A percentile compares a stretch with the other conserved stretches of the same genome.
Conservation (phyloP, 768 basidiomycete species). For the Hypholoma sublateritium region DNA sequence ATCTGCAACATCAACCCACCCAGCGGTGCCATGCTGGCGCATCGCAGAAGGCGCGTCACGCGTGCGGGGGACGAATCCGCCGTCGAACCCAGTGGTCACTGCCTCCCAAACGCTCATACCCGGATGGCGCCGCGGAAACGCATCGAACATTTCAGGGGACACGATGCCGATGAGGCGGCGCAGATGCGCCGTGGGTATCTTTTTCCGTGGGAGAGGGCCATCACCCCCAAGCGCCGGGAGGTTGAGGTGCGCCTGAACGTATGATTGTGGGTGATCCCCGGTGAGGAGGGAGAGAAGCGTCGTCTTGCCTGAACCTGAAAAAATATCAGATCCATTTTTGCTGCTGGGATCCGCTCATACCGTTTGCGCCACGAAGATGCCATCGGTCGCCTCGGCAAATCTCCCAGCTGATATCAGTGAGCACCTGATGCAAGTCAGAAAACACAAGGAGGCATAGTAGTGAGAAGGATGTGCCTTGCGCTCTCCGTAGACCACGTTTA, state of each 20-base stretch:
- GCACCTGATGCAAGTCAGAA: slow-evolving; percentile 45
- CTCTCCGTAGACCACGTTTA: slow-evolving; percentile 71
- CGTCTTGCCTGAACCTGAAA: slow-evolving; percentile 87
- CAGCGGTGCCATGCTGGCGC: slow-evolving; percentile 44
- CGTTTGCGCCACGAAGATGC: slow-evolving; percentile 90
- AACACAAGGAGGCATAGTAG: neutral
- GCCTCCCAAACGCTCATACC: slow-evolving; percentile 75
- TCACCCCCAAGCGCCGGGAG: slow-evolving; percentile 20
- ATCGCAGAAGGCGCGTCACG: slow-evolving; percentile 10
- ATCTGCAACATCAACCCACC: slow-evolving; percentile 37
- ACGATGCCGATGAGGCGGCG: slow-evolving; percentile 73
- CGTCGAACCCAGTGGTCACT: slow-evolving; percentile 86
- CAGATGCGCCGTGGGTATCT: slow-evolving; percentile 67
- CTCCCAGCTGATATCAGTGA: slow-evolving; percentile 79
- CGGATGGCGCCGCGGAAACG: slow-evolving; percentile 74
- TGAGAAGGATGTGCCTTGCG: slow-evolving; percentile 44
- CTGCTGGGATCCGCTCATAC: slow-evolving; percentile 33
- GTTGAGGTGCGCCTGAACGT: slow-evolving; percentile 56
- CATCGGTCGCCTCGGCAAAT: slow-evolving; percentile 82
- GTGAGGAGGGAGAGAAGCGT: slow-evolving; percentile 88
- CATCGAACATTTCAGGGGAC: slow-evolving; percentile 88
- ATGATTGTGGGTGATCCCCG: slow-evolving; percentile 95
- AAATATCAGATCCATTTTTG: neutral
- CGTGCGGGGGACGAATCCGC: slow-evolving; percentile 62
- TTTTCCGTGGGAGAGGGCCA: slow-evolving; percentile 61